Base-by-base conservation (phyloP, 805 yeast species). In the Saccharomycopsis babjevae region DNA sequence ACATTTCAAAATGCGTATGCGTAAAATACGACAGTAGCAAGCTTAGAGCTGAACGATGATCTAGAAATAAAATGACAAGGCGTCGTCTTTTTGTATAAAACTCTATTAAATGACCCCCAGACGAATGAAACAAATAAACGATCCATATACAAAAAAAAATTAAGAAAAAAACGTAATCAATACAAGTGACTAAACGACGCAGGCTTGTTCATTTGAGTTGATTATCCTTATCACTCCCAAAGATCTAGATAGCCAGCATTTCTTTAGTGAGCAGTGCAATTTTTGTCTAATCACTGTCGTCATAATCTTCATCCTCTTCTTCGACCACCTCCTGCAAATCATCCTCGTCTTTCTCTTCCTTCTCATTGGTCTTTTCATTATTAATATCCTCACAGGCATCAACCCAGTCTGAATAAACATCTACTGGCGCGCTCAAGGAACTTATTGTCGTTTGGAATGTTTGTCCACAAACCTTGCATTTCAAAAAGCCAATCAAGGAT, bases 331-430 rank as follows among this genome's bases (percentile, higher is more conserved):
- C 52, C 20, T 39, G 38, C 15, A 25, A 30, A 13, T 43, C 61
- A 16, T 69, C 74, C 16, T 67, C 69, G 18, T 64, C 72, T 54
- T 69, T 59, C 15, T 62, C 66, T 28, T 30, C 57, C 30, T 57
- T 42, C 6, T 40, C 50, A 11, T 15, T 18, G 3, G 25, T 77
- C 76, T 22, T 80, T 55, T 86, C 89, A 66, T 87, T 89, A 0
- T 93, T 94, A 58, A 88, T 86, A 39, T 88, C 90, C 68, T 88
- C 96, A 74, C 93, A 88, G 0, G 98, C 98, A 76, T 93, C 99
- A 59, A 90, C 90, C 99, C 99, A 93, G 72, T 93, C 98, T 57
- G 96, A 86, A 71, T 93, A 93, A 16, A 93, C 88, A 74, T 93
- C 99, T 50, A 93, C 91, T 0, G 99, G 97, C 61, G 89, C 97